phyloP scores from a whole-genome alignment of 2,329 filamentous ascomycete species.

The Herpotrichia juniperi region DNA sequence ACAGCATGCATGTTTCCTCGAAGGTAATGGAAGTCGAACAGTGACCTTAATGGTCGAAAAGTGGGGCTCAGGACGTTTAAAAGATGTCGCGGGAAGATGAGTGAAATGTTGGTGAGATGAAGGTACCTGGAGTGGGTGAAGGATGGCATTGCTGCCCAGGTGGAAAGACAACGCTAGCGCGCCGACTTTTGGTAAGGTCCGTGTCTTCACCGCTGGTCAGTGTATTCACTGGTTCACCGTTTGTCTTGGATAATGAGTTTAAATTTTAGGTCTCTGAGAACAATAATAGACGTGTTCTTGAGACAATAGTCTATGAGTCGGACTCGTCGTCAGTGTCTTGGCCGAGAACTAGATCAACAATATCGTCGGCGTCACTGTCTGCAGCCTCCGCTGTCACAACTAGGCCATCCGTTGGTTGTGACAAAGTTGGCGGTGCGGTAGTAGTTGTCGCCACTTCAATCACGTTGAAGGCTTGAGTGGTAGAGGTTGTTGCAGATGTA shows the following conservation, averaged over 20 bases:
- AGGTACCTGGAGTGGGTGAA: not conserved
- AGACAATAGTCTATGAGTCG: conserved; percentile 15
- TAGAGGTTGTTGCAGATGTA: not conserved
- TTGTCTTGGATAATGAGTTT: not conserved
- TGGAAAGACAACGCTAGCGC: not conserved
- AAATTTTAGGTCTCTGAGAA: not conserved
- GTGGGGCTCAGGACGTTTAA: not conserved
- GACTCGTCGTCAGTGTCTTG: conserved; percentile 45
- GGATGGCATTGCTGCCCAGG: not conserved
- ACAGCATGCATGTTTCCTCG: not conserved
- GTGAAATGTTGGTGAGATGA: not conserved
- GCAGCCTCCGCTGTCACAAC: conserved; percentile 22
- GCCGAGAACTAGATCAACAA: conserved; percentile 39
- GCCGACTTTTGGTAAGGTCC: not conserved
- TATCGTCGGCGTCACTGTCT: conserved; percentile 39
- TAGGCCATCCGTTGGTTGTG: conserved; percentile 20
- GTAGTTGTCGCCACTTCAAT: not conserved
- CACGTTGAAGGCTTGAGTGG: not conserved
- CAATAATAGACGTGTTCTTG: not conserved
- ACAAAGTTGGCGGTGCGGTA: conserved; percentile 13
- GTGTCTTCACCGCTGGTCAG: conserved; percentile 5
- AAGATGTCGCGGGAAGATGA: not conserved
- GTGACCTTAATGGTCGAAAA: not conserved
- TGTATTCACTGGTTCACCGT: conserved; percentile 10
- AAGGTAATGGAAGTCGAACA: not conserved